These are phyloP conservation scores for Kwoniella dejecticola DNA, from an alignment of 768 basidiomycete genomes.

Conservation along the genomic window DNA sequence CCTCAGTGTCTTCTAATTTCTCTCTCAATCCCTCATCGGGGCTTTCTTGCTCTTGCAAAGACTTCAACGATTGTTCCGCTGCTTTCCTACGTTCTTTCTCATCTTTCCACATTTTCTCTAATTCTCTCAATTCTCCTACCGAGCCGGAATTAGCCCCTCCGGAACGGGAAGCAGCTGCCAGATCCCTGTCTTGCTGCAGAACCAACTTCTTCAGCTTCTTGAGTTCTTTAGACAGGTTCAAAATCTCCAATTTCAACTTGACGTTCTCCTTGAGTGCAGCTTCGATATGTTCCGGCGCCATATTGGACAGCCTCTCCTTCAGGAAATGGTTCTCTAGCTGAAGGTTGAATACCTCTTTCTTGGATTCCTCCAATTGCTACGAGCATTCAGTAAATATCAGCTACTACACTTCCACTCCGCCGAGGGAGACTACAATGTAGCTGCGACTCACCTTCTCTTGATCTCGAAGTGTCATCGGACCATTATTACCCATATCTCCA, in stretches of 20 bases:
- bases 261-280: constrained; percentile 89
- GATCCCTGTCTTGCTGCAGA: constrained; percentile 76
- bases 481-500: constrained; percentile 26
- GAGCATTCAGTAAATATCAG: not conserved
- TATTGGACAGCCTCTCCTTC: constrained; percentile 84
- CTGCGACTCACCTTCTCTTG: constrained; percentile 80
- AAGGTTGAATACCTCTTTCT: constrained; percentile 96
- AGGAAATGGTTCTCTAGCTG: constrained; percentile 95
- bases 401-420: too few species aligned
- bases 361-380: constrained; percentile 90
- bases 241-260: constrained; percentile 87
- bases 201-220: constrained; percentile 90
- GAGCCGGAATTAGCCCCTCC: constrained; percentile 50
- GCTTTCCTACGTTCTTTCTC: constrained; percentile 66
- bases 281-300: constrained; percentile 89
- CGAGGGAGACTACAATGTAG: not conserved
- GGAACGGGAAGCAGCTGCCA: constrained; percentile 60
- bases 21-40: constrained; percentile 55
- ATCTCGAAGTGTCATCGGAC: constrained; percentile 77
- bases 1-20: constrained; percentile 70
- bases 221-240: constrained; percentile 83
- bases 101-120: constrained; percentile 64
- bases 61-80: constrained; percentile 59
- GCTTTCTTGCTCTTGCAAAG: constrained; percentile 60
- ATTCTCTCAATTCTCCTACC: constrained; percentile 64